Base-by-base conservation (phyloP, 2,329 filamentous ascomycete genomes). In the Penicillium frequentans region DNA sequence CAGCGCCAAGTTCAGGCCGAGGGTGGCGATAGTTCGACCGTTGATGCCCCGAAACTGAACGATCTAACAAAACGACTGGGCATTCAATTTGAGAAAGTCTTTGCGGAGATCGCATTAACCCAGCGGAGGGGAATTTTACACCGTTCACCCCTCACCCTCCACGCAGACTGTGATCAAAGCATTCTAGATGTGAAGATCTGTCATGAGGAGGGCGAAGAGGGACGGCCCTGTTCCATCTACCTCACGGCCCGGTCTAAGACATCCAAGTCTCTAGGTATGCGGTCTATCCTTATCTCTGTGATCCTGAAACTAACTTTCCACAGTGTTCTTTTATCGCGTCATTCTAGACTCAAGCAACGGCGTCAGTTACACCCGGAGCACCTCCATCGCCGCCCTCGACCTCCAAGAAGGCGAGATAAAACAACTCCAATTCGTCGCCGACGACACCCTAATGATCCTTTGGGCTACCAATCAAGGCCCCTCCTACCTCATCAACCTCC, bases 51-150 rank as follows among this genome's bases (percentile, higher is more conserved):
- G 0, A 83, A 84, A 55, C 74, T 91, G n/a, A 83, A 84, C 49
- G 86, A 89, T 52, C 71, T 93, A 44, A 84, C 85, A 13, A 77
- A 79, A 11, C 82, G 86, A 55, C 74, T 91, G 16, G 78, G 80
- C 0, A 71, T 73, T 3, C 85, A 86, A 66, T 84, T 86, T 10
- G 80, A 80, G n/a, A 74, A 73, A 8, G 81, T 91, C 2, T 90
- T 91, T 65, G 74, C 83, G 53, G 80, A 86, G 57, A 86, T 92
- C 69, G 86, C 90, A 60, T 84, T 88, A 72, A 84, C 87, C 7
- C 84, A 91, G 74, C 81, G 85, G 66, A 79, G 87, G 54, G 88
- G 86, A 55, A 87, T 92, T 11, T 77, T 87, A 5, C 87, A 91
- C 64, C 87, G 87, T 3, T 80, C 81, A 31, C 75, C 82, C 3